A percentile compares a stretch with the other conserved stretches of the same genome.
Conservation (phyloP, 2,329 filamentous ascomycete genomes). For the Botryotinia convoluta region DNA sequence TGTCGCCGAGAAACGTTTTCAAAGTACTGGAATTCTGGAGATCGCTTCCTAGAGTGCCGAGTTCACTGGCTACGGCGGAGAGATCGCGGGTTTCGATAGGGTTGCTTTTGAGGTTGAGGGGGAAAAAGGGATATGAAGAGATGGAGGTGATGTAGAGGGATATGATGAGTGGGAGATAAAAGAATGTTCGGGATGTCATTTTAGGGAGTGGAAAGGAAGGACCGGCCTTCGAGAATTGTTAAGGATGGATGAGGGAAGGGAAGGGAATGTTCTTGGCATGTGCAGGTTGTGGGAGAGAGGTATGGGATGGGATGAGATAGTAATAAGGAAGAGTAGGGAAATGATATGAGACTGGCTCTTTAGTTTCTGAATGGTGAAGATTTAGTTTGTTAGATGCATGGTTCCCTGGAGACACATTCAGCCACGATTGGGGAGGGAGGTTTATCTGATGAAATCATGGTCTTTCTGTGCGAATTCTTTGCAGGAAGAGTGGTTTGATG, state of each 20-base stretch:
- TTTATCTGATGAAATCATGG: background rate
- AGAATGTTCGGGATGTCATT: background rate
- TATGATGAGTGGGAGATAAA: background rate
- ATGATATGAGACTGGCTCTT: too few species aligned
- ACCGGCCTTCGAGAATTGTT: background rate
- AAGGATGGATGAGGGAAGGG: background rate
- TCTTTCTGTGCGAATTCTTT: background rate
- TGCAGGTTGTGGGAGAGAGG: background rate
- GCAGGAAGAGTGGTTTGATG: background rate
- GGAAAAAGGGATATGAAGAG: background rate
- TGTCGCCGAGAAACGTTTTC: background rate
- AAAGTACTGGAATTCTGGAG: conserved; percentile 8
- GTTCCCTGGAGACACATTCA: background rate
- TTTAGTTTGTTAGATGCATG: background rate
- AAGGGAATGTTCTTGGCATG: background rate
- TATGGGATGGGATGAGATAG: background rate
- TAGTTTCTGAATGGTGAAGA: background rate
- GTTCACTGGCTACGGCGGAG: background rate
- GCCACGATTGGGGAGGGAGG: background rate
- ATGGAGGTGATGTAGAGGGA: background rate
- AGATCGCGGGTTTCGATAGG: background rate
- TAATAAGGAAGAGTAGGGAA: background rate
- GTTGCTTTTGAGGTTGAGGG: too few species aligned
- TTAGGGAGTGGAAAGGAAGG: background rate
- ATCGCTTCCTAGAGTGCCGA: conserved; percentile 10